These are phyloP conservation scores for Yarrowia sp. DNA, from an alignment of 805 yeast genomes.

Conservation along the genomic window DNA sequence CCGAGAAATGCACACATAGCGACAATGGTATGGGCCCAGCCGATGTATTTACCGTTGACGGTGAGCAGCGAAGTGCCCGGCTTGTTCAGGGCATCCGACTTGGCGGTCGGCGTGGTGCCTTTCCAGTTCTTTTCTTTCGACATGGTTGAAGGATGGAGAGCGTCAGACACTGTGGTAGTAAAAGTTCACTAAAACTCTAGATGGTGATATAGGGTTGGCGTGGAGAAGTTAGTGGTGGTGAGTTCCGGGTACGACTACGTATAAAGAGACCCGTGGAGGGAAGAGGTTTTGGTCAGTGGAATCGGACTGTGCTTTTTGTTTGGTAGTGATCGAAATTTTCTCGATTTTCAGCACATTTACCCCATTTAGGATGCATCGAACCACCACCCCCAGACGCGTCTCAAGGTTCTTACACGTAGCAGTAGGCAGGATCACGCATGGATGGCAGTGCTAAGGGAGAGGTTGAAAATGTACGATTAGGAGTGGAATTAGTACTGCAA, in stretches of 20 bases:
- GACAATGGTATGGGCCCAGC: constrained; percentile 24
- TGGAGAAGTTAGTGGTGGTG: neutral
- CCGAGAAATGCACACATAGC: constrained; percentile 59
- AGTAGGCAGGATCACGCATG: constrained; percentile 1
- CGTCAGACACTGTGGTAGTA: neutral
- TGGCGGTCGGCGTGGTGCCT: constrained; percentile 1
- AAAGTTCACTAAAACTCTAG: neutral
- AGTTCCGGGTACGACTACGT: neutral
- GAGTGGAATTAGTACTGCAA: neutral
- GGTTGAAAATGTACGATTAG: no score
- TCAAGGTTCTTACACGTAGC: constrained; percentile 21
- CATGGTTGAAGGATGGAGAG: neutral
- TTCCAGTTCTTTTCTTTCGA: constrained; percentile 23
- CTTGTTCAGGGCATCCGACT: constrained; percentile 18
- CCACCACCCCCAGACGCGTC: neutral
- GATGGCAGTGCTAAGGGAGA: neutral
- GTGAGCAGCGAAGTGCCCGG: constrained; percentile 20
- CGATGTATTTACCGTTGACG: constrained; percentile 9
- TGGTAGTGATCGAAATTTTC: neutral
- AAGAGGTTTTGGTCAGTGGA: no score
- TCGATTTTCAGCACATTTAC: neutral
- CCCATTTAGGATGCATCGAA: neutral
- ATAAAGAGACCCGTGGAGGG: neutral
- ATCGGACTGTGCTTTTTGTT: neutral
- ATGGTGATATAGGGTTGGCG: constrained; percentile 16